Evolutionary conservation across 2,329 filamentous ascomycete genomes (phyloP).

Genomic region (Epichloe hybrida): DNA sequence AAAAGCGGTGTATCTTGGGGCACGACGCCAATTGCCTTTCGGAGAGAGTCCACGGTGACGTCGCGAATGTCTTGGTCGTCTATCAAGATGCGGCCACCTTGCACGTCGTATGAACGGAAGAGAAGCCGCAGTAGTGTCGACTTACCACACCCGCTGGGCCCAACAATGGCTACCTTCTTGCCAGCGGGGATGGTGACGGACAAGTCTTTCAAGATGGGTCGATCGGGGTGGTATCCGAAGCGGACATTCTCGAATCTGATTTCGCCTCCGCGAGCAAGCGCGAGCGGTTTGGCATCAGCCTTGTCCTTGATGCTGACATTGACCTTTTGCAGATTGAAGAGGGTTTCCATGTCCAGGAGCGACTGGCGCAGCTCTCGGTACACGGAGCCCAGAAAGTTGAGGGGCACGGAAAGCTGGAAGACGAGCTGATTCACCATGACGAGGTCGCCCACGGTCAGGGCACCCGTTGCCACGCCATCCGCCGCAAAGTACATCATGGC

Average conservation of each 20-base stretch:
- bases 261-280: conserved; percentile 65
- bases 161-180: conserved; percentile 91
- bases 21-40: conserved; percentile 81
- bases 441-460: conserved; percentile 81
- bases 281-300: conserved; percentile 57
- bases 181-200: conserved; percentile 84
- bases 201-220: conserved; percentile 76
- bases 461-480: conserved; percentile 69
- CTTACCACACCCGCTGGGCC: conserved; percentile 90
- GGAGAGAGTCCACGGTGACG: conserved; percentile 68
- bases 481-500: conserved; percentile 98
- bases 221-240: conserved; percentile 80
- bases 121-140: conserved; percentile 82
- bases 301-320: conserved; percentile 76
- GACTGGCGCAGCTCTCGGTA: conserved; percentile 93
- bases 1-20: conserved; percentile 95
- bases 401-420: conserved; percentile 89
- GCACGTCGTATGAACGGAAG: conserved; percentile 89
- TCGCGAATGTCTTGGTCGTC: conserved; percentile 86
- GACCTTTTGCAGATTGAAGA: conserved; percentile 95
- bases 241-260: conserved; percentile 91
- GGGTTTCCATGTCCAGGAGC: conserved; percentile 92
- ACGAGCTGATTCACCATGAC: conserved; percentile 99
- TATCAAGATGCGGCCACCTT: conserved; percentile 73
- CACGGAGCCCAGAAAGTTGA: conserved; percentile 97